Base-by-base conservation (phyloP, 1,284 basidiomycete species). In the Cutaneotrichosporon spelunceum region DNA sequence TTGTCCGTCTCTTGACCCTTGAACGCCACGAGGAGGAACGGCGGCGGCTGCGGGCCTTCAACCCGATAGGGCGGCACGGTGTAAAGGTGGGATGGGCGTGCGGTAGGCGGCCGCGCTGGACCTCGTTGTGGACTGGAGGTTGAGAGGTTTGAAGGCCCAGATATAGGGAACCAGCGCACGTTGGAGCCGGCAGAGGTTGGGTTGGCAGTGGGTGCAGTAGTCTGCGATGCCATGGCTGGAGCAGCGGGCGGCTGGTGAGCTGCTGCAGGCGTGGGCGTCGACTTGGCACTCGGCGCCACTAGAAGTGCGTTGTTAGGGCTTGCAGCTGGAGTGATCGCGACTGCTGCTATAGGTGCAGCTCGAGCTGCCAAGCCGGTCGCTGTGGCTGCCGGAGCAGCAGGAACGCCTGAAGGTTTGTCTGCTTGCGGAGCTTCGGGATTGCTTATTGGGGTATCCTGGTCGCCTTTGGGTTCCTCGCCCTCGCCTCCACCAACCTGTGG, bases 21-120 rank as follows among this genome's bases (percentile, higher is more conserved):
- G 72, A 78, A 78, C 1, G 75, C 72, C 0, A 78, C 45, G 16
- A 76, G 69, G 3, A 78, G 66, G 61, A 78, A 78, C 1, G 73
- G 70, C 6, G 74, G 72, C 0, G 72, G 73, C 45, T 72, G 72
- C 0, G 65, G 62, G 2, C 69, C 68, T 34, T 65, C 59, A 4
- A 68, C 70, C 24, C 59, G 68, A 13, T 61, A 53, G 19, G 65
- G 64, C 1, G 65, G 65, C 0, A 50, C 29, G 27, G 45, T 56
- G 27, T 19, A n/a, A 30, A 24, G 26, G 42, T 56, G 19, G n/a
- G 36, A 26, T 26, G 23, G 21, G 23, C 39, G 39, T 7, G 53
- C 11, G 36, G 21, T 23, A 39, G 33, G 33, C 4, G 52, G 24
- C 30, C 36, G 33, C n/a, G 14, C 36, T 24, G 53, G 11, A 16